Evolutionary conservation across 306 rosid genomes (phyloP).

Genomic region (Ammopiptanthus mongolicus): DNA sequence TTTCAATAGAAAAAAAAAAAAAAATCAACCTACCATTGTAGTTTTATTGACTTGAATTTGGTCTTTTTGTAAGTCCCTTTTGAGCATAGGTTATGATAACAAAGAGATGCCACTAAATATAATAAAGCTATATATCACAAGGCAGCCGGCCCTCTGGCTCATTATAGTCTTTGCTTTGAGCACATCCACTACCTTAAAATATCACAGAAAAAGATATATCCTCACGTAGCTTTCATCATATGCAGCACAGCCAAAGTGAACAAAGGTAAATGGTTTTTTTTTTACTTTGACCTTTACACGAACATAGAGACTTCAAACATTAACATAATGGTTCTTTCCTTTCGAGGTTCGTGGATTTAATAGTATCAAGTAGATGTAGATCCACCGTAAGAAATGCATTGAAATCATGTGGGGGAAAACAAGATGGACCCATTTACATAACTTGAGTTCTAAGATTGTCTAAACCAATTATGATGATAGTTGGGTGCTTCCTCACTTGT

Average conservation of each 20-base stretch:
- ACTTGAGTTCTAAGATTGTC: constrained; percentile 26
- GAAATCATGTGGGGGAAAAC: constrained; percentile 21
- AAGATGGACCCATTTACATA: constrained; percentile 33
- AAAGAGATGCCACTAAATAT: constrained; percentile 13
- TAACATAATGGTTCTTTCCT: not conserved
- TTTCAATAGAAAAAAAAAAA: no score
- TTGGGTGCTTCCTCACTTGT: constrained; percentile 25
- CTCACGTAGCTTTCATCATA: constrained; percentile 25
- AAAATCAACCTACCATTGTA: not conserved
- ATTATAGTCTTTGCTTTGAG: constrained; percentile 23
- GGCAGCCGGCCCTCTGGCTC: constrained; percentile 28
- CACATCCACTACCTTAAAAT: constrained; percentile 22
- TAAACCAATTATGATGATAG: constrained; percentile 29
- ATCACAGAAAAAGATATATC: not conserved
- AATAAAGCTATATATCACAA: not conserved
- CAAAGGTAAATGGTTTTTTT: not conserved
- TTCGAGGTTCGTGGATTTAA: constrained; percentile 9
- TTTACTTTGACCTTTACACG: constrained; percentile 8
- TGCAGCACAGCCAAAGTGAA: constrained; percentile 24
- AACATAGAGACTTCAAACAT: constrained; percentile 8
- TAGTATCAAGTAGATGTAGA: constrained; percentile 11
- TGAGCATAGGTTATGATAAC: constrained; percentile 27
- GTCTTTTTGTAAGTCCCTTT: constrained; percentile 12
- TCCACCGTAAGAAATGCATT: constrained; percentile 24
- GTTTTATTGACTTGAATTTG: constrained; percentile 25